Base-by-base conservation (phyloP, 192 early-diverging fungal genomes). In the Globomyces pollinis-pini region DNA sequence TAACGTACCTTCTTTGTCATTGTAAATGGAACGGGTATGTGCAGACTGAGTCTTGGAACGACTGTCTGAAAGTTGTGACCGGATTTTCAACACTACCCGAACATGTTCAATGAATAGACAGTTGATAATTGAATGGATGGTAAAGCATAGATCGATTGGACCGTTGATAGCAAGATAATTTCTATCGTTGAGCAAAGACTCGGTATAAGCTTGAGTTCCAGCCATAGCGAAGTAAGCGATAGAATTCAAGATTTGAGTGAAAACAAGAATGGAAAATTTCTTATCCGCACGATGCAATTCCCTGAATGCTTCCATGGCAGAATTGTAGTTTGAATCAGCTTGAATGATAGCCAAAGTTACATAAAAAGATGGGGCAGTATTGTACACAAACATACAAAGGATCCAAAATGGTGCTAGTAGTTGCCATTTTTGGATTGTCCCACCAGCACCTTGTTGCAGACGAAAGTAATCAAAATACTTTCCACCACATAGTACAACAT, bases 41-140 rank as follows among this genome's bases (percentile, higher is more conserved):
- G 44, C 23, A 47, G 44, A 28, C 16, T 28, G 24, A 26, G 44
- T 47, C 23, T 47, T 47, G 28, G 44, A 47, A 1, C 44, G 44
- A n/a, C n/a, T n/a, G n/a, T n/a, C n/a, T 11, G 44, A 47, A 28
- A 47, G 23, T 47, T 47, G 23, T 11, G 23, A 28, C 28, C 44
- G 23, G 8, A 47, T 47, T 3, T 20, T 28, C 44, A 47, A 28
- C 28, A 47, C 9, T 20, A 47, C 28, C 15, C 28, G 23, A 15
- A 55, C 29, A n/a, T 55, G 34, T 35, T 55, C 53, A 9, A 55
- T 55, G 33, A 55, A 55, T 13, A 55, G 5, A 28, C 53, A 55
- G 53, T 55, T 55, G 21, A 55, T 12, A 23, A 28, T 28, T 7
- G 23, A 24, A n/a, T 55, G 53, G 35, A 41, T 55, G 29, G 38